Evolutionary conservation across 805 yeast species (phyloP).

Genomic region (Wickerhamomyces xylosicus): DNA sequence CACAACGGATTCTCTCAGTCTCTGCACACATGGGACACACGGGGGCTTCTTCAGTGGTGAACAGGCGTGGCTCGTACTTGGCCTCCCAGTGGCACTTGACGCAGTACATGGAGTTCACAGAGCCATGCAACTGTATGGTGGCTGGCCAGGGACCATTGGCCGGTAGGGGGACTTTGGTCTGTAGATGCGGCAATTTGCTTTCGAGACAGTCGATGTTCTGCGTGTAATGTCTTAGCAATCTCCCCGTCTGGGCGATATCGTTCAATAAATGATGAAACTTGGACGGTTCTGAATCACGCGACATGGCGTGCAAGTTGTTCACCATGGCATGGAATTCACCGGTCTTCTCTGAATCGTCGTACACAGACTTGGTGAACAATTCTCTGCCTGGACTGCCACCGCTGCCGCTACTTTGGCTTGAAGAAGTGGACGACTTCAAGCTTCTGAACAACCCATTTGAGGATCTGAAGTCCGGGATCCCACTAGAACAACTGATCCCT

Average conservation of each 20-base stretch:
- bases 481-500: constrained; percentile 83
- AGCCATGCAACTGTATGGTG: constrained; percentile 80
- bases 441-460: constrained; percentile 66
- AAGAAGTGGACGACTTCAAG: constrained; percentile 29
- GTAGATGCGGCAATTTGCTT: constrained; percentile 37
- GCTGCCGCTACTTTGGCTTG: too few species aligned
- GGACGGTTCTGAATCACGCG: constrained; percentile 54
- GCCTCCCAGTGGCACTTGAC: constrained; percentile 60
- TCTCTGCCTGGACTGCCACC: constrained; percentile 45
- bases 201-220: constrained; percentile 86
- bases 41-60: constrained; percentile 35
- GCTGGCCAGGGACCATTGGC: constrained; percentile 35
- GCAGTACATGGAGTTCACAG: constrained; percentile 63
- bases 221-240: constrained; percentile 68
- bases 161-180: constrained; percentile 39
- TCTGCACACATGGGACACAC: constrained; percentile 60
- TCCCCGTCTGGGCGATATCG: constrained; percentile 45
- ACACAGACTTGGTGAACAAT: constrained; percentile 71
- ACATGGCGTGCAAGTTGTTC: constrained; percentile 45
- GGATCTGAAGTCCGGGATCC: constrained; percentile 83
- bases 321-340: constrained; percentile 67
- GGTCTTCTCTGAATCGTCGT: constrained; percentile 51
- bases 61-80: constrained; percentile 40
- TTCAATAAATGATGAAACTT: constrained; percentile 62
- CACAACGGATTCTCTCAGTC: constrained; percentile 38